Percentiles rank a stretch among this genome's conserved stretches.
Evolutionary conservation across 2,329 filamentous ascomycete genomes (phyloP).

Genomic region (Colletotrichum ledebouriae): DNA sequence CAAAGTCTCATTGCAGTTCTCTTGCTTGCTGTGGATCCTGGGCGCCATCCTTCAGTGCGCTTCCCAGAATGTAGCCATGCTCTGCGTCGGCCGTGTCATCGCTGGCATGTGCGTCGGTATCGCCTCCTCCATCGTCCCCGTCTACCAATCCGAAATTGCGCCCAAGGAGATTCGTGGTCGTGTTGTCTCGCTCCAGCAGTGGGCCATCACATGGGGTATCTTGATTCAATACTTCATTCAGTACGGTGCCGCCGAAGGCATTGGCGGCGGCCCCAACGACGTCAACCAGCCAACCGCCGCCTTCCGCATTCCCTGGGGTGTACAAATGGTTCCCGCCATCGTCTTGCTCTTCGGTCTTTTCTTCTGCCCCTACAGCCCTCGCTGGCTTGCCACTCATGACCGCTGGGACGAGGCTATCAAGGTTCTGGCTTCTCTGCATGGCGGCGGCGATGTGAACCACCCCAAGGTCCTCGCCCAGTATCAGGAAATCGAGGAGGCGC

Average conservation of each 20-base stretch:
- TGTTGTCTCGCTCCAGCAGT: conserved; percentile 73
- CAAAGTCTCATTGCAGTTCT: conserved; percentile 62
- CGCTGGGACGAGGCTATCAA: conserved; percentile 74
- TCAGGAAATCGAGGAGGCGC: conserved; percentile 69
- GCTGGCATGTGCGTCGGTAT: conserved; percentile 82
- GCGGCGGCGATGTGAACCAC: conserved; percentile 66
- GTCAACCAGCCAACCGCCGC: conserved; percentile 64
- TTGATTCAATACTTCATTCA: conserved; percentile 77
- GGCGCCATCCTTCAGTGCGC: conserved; percentile 70
- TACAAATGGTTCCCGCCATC: conserved; percentile 69
- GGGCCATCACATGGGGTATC: conserved; percentile 80
- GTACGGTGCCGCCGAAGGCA: conserved; percentile 68
- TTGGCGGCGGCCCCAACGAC: conserved; percentile 65
- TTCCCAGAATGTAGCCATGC: conserved; percentile 76
- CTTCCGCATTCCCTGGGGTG: conserved; percentile 73
- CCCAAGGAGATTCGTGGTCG: conserved; percentile 70
- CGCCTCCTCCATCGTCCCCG: conserved; percentile 77
- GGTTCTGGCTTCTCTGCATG: conserved; percentile 71
- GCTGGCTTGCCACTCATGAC: conserved; percentile 78
- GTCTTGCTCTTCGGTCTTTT: conserved; percentile 68
- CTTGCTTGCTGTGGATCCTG: conserved; percentile 65
- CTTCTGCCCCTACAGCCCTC: conserved; percentile 74
- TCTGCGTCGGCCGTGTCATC: conserved; percentile 78
- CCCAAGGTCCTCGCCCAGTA: conserved; percentile 74
- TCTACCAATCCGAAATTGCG: conserved; percentile 78